phyloP scores from a whole-genome alignment of 352 stramenopile genomes.

The Pythium pyrilobum region DNA sequence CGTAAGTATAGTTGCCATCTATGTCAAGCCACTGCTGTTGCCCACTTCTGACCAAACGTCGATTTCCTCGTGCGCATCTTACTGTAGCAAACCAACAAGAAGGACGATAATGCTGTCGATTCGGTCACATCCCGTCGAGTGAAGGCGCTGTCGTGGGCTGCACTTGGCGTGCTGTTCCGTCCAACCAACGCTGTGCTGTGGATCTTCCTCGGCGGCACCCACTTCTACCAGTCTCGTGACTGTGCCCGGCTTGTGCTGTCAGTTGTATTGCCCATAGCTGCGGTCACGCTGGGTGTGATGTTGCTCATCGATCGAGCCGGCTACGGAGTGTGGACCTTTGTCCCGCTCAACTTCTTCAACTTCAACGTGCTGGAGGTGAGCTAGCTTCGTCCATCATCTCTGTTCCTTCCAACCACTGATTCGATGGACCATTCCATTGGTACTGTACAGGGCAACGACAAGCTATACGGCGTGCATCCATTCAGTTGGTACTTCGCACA shows the following conservation, averaged over 20 bases:
- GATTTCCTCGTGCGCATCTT: no score
- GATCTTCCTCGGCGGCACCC: constrained; percentile 57
- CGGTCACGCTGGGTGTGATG: constrained; percentile 46
- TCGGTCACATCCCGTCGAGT: constrained; percentile 6
- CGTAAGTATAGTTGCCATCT: constrained; percentile 18
- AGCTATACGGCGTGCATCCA: constrained; percentile 72
- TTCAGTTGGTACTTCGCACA: constrained; percentile 85
- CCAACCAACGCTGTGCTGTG: constrained; percentile 77
- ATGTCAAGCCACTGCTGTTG: not conserved
- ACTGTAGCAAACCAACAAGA: no score
- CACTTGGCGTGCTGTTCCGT: constrained; percentile 74
- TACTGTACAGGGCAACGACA: constrained; percentile 58
- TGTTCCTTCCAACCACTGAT: no score
- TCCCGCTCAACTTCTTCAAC: constrained; percentile 83
- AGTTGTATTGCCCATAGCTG: constrained; percentile 55
- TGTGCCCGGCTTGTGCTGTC: constrained; percentile 32
- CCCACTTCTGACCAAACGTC: no score
- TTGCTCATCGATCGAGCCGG: constrained; percentile 66
- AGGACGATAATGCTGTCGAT: constrained; percentile 14
- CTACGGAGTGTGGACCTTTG: constrained; percentile 82
- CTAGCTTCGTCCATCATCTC: not conserved
- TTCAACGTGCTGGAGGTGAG: constrained; percentile 82
- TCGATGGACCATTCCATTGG: not conserved
- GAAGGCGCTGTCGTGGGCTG: constrained; percentile 47
- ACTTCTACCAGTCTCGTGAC: constrained; percentile 46